phyloP scores from a whole-genome alignment of 345 rosid species.

The Euclidium syriacum region DNA sequence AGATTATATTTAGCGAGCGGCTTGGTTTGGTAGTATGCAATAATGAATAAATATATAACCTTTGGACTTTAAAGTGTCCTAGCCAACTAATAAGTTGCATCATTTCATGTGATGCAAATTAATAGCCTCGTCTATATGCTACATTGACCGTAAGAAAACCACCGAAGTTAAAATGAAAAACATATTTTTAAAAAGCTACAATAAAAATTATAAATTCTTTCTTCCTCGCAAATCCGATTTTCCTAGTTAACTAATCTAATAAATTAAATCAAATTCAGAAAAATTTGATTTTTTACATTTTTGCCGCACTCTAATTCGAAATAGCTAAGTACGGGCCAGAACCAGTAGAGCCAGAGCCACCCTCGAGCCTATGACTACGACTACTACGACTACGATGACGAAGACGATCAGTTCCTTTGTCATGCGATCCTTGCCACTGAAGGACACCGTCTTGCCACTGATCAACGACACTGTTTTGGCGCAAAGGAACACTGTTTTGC shows the following conservation, averaged over 20 bases:
- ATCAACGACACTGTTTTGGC: background rate
- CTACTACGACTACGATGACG: background rate
- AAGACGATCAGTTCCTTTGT: background rate
- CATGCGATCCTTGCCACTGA: background rate
- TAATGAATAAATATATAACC: too few relatives aligned
- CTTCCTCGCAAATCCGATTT: background rate
- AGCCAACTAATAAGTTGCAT: background rate
- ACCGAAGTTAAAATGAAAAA: background rate
- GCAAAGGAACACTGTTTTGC: background rate
- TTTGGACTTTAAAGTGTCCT: too few relatives aligned
- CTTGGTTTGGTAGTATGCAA: too few relatives aligned
- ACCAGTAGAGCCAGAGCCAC: conserved; percentile 13
- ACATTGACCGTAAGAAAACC: background rate
- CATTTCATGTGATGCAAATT: background rate
- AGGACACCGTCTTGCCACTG: background rate
- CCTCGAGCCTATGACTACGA: conserved; percentile 4
- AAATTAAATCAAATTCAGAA: background rate
- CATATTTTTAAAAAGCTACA: background rate
- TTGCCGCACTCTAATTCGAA: conserved; percentile 7
- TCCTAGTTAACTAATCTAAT: background rate
- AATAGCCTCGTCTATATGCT: background rate
- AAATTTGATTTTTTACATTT: background rate
- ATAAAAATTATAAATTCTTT: background rate
- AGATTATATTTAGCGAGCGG: too few relatives aligned
- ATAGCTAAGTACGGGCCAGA: conserved; percentile 20